A percentile compares a stretch with the other conserved stretches of the same genome.
Evolutionary conservation across 2,329 filamentous ascomycete species (phyloP).

Genomic region (Ophiostoma ulmi): DNA sequence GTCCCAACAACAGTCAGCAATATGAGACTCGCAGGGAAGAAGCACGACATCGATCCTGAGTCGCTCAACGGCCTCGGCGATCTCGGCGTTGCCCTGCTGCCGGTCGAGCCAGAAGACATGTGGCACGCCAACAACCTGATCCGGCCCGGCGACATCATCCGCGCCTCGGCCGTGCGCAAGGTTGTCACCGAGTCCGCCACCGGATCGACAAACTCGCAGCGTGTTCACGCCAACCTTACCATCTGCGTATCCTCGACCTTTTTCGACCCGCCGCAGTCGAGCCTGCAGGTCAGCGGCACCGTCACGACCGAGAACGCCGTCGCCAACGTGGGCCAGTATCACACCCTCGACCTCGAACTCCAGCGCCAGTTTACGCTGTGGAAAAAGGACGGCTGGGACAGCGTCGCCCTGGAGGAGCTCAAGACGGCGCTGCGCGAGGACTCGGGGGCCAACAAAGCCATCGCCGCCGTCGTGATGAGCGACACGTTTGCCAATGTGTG

Average conservation of each 20-base stretch:
- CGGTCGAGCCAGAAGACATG: slow-evolving; percentile 21
- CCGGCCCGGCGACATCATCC: slow-evolving; percentile 47
- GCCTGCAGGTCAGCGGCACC: slow-evolving; percentile 52
- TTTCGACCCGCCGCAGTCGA: slow-evolving; percentile 52
- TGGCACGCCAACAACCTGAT: slow-evolving; percentile 61
- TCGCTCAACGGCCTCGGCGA: neutral
- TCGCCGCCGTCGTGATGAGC: slow-evolving; percentile 90
- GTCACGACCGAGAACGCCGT: slow-evolving; percentile 50
- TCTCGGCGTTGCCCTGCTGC: neutral
- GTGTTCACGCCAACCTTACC: slow-evolving; percentile 54
- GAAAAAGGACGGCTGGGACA: slow-evolving; percentile 86
- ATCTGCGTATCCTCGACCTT: slow-evolving; percentile 53
- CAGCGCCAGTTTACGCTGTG: slow-evolving; percentile 82
- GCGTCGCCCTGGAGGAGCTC: slow-evolving; percentile 72
- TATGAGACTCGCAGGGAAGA: slow-evolving; percentile 3
- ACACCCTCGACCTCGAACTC: slow-evolving; percentile 74
- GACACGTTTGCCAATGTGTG: slow-evolving; percentile 81
- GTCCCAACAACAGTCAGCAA: neutral
- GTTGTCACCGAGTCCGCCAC: slow-evolving; percentile 45
- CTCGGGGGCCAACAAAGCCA: slow-evolving; percentile 61
- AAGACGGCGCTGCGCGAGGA: slow-evolving; percentile 73
- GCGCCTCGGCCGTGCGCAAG: slow-evolving; percentile 53
- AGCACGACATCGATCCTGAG: neutral
- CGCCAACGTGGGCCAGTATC: slow-evolving; percentile 51
- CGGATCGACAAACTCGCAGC: slow-evolving; percentile 45